Evolutionary conservation across 208 protist species (phyloP).

Genomic region (Trypanosoma congolense): DNA sequence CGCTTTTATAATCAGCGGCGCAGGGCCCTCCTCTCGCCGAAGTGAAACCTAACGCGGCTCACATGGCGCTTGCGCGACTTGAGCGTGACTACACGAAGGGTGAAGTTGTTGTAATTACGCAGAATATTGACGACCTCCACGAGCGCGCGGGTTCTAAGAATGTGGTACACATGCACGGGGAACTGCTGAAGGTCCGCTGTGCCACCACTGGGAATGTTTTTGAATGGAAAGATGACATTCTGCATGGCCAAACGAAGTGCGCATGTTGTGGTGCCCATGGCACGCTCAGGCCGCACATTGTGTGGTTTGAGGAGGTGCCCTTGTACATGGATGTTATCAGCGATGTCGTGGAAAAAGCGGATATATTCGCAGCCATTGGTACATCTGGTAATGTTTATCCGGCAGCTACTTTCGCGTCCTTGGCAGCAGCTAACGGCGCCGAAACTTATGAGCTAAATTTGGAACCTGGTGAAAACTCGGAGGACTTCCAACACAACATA

Average conservation of each 20-base stretch:
- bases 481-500: conserved; percentile 38
- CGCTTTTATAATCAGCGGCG: conserved; percentile 66
- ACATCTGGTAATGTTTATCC: conserved; percentile 77
- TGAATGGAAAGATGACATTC: conserved; percentile 28
- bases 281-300: conserved; percentile 74
- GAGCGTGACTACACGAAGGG: conserved; percentile 32
- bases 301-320: conserved; percentile 82
- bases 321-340: conserved; percentile 57
- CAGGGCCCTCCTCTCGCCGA: conserved; percentile 21
- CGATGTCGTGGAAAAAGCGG: conserved; percentile 26
- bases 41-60: conserved; percentile 52
- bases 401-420: conserved; percentile 48
- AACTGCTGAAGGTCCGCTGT: conserved; percentile 69
- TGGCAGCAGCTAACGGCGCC: conserved; percentile 31
- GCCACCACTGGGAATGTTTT: conserved; percentile 29
- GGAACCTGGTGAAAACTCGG: conserved; percentile 32
- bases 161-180: conserved; percentile 83
- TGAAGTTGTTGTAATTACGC: conserved; percentile 51
- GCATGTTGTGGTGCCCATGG: conserved; percentile 33
- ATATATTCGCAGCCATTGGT: conserved; percentile 69
- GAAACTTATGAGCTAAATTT: conserved; percentile 60
- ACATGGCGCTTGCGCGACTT: conserved; percentile 42
- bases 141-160: conserved; percentile 50
- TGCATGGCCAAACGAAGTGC: conserved; percentile 32
- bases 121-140: conserved; percentile 80